A percentile compares a stretch with the other conserved stretches of the same genome.
These are phyloP conservation scores for Fusarium burgessii DNA, from an alignment of 2,329 filamentous ascomycete genomes.

Conservation along the genomic window DNA sequence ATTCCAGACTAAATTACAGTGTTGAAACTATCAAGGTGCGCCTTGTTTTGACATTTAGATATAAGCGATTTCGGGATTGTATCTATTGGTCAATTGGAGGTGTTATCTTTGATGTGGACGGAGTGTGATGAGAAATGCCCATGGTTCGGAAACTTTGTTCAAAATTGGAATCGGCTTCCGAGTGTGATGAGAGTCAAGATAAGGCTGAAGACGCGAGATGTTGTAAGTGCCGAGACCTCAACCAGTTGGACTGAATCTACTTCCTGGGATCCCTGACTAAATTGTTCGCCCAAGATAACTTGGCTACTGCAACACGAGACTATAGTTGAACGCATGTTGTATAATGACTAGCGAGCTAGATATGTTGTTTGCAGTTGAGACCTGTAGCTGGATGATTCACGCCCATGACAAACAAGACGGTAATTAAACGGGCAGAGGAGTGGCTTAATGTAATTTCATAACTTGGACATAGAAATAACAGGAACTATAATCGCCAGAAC, in stretches of 20 bases:
- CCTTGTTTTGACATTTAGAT: constrained; percentile 12
- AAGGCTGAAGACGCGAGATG: not conserved
- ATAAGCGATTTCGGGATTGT: not conserved
- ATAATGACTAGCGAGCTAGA: too few species aligned
- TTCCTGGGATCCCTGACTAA: too few species aligned
- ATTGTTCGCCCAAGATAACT: too few species aligned
- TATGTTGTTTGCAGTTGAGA: too few species aligned
- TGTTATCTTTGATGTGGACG: constrained; percentile 3
- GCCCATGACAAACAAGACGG: too few species aligned
- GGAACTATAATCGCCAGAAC: not conserved
- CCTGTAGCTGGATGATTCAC: too few species aligned
- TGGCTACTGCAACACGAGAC: too few species aligned
- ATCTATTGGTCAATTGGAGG: constrained; percentile 2
- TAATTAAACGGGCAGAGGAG: too few species aligned
- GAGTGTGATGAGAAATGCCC: not conserved
- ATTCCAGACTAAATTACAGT: not conserved
- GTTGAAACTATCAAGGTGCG: not conserved
- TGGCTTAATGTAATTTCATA: too few species aligned
- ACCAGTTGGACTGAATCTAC: too few species aligned
- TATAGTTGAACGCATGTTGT: too few species aligned
- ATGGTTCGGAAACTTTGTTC: not conserved
- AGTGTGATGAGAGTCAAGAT: not conserved
- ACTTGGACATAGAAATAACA: fast-evolving
- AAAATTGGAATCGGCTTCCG: not conserved
- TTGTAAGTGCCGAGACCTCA: not conserved